phyloP scores from a whole-genome alignment of 2,329 filamentous ascomycete species.

The Colletotrichum sp. region DNA sequence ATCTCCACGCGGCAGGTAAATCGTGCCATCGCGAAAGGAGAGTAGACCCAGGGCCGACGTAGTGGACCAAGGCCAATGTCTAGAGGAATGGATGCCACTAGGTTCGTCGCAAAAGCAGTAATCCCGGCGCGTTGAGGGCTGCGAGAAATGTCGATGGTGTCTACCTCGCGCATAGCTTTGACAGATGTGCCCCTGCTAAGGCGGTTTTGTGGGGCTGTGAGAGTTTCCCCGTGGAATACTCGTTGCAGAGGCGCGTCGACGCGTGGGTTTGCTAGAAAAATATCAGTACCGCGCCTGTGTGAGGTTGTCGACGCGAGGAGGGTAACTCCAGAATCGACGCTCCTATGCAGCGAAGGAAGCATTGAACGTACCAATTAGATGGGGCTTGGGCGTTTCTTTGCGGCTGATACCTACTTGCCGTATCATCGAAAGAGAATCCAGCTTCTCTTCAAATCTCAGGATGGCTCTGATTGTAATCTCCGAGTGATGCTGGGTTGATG shows the following conservation, averaged over 20 bases:
- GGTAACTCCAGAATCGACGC: background rate
- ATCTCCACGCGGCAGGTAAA: background rate
- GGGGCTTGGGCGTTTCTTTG: background rate
- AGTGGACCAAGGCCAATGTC: background rate
- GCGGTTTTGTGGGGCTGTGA: background rate
- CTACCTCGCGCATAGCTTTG: background rate
- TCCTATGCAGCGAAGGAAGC: accelerated
- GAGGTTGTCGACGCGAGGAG: background rate
- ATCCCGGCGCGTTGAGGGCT: background rate
- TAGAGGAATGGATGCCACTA: background rate
- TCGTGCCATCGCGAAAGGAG: background rate
- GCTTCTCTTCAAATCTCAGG: accelerated
- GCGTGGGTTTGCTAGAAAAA: background rate
- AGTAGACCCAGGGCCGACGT: background rate
- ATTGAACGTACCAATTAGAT: background rate
- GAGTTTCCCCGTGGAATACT: background rate
- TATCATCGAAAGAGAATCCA: background rate
- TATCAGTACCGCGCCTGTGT: background rate
- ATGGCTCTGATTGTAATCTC: background rate
- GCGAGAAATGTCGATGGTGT: background rate
- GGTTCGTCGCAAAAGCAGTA: no score
- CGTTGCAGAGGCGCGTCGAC: background rate
- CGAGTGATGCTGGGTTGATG: background rate
- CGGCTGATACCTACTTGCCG: background rate
- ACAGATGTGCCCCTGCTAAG: background rate